Conservation (phyloP, 768 basidiomycete species). For the Lactarius psammicola region DNA sequence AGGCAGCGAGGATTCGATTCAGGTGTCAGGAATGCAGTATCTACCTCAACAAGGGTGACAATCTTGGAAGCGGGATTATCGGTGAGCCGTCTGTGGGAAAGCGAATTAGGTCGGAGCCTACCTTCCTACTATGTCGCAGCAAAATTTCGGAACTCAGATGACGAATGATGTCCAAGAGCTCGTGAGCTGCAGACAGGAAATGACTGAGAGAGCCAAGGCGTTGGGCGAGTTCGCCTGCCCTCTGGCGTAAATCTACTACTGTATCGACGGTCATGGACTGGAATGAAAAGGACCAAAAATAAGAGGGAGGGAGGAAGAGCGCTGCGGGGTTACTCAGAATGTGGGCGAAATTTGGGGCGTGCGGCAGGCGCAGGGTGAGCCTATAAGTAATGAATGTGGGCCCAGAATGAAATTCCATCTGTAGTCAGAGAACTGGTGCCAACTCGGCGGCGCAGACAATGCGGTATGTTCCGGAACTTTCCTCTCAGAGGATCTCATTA, state of each 20-base stretch:
- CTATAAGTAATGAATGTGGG: slow-evolving; percentile 26
- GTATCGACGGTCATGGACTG: slow-evolving; percentile 22
- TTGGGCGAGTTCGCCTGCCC: slow-evolving; percentile 27
- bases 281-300: neutral
- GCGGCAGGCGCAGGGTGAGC: slow-evolving; percentile 19
- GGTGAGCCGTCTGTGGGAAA: slow-evolving; percentile 6
- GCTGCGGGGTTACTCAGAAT: slow-evolving; percentile 21
- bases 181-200: slow-evolving; percentile 27
- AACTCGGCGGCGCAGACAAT: slow-evolving; percentile 22
- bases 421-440: slow-evolving; percentile 24
- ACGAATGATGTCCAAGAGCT: slow-evolving; percentile 25
- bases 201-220: slow-evolving; percentile 22
- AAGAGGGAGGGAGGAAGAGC: slow-evolving; percentile 12
- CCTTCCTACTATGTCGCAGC: slow-evolving; percentile 27
- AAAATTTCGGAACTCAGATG: slow-evolving; percentile 25
- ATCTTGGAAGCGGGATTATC: slow-evolving; percentile 22
- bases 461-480: slow-evolving; percentile 29
- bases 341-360: slow-evolving; percentile 14
- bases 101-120: slow-evolving; percentile 12
- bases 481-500: neutral
- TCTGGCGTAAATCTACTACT: slow-evolving; percentile 27
- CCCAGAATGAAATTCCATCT: slow-evolving; percentile 20
- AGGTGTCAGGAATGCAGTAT: slow-evolving; percentile 4
- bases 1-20: slow-evolving; percentile 7
- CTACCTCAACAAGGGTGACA: slow-evolving; percentile 30